Evolutionary conservation across 306 rosid species (phyloP).

Genomic region (Comarum palustre): DNA sequence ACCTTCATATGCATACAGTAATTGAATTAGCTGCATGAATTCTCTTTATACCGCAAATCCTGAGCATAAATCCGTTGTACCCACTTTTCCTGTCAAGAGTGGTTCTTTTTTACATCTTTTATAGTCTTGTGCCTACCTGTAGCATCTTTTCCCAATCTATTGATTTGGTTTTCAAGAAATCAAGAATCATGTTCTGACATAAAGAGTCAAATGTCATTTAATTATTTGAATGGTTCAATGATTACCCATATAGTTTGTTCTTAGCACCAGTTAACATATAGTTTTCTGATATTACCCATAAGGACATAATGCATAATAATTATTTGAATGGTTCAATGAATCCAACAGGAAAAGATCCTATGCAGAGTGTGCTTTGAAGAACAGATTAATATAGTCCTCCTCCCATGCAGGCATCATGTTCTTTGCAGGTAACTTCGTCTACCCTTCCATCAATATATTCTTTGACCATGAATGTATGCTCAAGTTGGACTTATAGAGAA

Average conservation of each 20-base stretch:
- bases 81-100: not conserved
- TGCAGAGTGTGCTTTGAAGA: slow-evolving; percentile 89
- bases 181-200: not conserved
- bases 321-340: slow-evolving; percentile 17
- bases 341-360: slow-evolving; percentile 74
- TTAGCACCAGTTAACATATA: not conserved
- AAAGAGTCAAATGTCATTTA: not conserved
- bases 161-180: not conserved
- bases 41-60: not conserved
- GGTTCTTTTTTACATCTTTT: not conserved
- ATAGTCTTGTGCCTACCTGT: not conserved
- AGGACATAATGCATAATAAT: not conserved
- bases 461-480: not conserved
- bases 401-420: slow-evolving; percentile 87
- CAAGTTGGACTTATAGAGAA: not conserved
- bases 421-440: slow-evolving; percentile 59
- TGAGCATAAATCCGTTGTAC: not conserved
- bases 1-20: not conserved
- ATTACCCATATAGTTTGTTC: no score
- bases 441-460: not conserved
- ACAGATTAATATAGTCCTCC: slow-evolving; percentile 68
- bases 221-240: no score
- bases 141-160: not conserved
- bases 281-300: not conserved
- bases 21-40: not conserved